These are phyloP conservation scores for Corinectria fuckeliana DNA, from an alignment of 2,329 filamentous ascomycete species.

Conservation along the genomic window DNA sequence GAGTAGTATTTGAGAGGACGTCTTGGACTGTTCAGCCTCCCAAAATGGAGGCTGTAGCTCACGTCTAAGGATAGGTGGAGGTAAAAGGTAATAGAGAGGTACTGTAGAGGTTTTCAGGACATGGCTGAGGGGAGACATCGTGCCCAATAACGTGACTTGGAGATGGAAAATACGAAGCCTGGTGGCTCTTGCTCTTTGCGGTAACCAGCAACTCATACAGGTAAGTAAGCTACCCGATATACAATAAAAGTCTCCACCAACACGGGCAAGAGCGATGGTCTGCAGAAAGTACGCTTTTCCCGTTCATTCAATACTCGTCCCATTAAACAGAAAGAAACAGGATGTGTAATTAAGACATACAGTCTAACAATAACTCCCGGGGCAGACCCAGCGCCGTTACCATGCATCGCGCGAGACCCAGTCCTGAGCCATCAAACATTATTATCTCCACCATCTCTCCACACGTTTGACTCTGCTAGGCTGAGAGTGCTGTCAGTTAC, in stretches of 20 bases:
- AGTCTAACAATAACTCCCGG: slow-evolving; percentile 14
- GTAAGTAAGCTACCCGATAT: too few species aligned
- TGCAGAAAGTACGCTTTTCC: neutral
- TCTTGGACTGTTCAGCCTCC: slow-evolving; percentile 26
- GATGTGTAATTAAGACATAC: slow-evolving; percentile 13
- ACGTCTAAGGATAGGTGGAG: neutral
- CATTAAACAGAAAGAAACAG: neutral
- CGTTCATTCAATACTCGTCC: neutral
- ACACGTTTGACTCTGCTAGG: slow-evolving; percentile 50
- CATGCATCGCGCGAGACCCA: slow-evolving; percentile 16
- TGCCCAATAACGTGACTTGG: neutral
- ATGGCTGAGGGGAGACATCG: neutral
- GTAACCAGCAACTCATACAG: neutral
- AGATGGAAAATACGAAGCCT: neutral
- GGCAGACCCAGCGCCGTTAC: slow-evolving; percentile 17
- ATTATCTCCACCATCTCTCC: slow-evolving; percentile 38
- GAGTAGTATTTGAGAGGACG: slow-evolving; percentile 40
- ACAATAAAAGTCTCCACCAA: neutral
- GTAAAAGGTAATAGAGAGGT: neutral
- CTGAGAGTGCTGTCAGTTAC: slow-evolving; percentile 46
- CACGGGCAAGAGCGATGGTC: too few species aligned
- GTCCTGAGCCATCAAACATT: slow-evolving; percentile 30
- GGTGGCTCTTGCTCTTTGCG: slow-evolving; percentile 11
- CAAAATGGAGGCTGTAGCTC: neutral
- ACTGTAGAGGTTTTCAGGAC: neutral